Percentiles rank a stretch among this genome's conserved stretches.
Conservation (phyloP, 208 protist genomes). For the Trichomonas tenax region DNA sequence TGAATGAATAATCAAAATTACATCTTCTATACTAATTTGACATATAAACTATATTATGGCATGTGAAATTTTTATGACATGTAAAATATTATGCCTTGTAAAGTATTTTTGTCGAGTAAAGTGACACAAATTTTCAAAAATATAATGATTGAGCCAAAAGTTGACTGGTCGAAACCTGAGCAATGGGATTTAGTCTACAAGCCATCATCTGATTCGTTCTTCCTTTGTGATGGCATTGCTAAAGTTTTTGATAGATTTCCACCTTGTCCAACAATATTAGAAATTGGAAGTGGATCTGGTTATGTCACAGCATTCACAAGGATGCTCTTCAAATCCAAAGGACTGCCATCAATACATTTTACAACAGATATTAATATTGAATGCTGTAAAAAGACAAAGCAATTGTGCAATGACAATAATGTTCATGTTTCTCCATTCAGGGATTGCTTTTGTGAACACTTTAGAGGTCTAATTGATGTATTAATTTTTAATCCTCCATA, state of each 20-base stretch:
- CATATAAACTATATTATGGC: too few species aligned
- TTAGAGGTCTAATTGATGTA: background rate
- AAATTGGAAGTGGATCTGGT: background rate
- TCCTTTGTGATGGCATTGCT: background rate
- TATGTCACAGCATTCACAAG: background rate
- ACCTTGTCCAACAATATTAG: background rate
- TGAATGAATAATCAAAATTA: too few species aligned
- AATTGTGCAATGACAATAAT: background rate
- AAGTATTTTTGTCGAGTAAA: too few species aligned
- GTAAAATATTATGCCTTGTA: too few species aligned
- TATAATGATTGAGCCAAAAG: background rate
- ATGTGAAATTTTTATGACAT: too few species aligned
- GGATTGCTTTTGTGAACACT: background rate
- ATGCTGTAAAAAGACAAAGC: background rate
- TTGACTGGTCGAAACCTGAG: background rate
- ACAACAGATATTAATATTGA: conserved; percentile 17
- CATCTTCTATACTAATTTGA: too few species aligned
- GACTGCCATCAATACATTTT: background rate
- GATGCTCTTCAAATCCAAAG: background rate
- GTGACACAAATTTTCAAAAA: too few species aligned
- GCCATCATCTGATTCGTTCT: conserved; percentile 10
- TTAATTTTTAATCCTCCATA: conserved; percentile 18
- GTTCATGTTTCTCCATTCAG: background rate
- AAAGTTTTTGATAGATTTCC: background rate
- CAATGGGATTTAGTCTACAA: background rate